A percentile compares a stretch with the other conserved stretches of the same genome.
Evolutionary conservation across 2,329 filamentous ascomycete genomes (phyloP).

Genomic region (Fusarium udum): DNA sequence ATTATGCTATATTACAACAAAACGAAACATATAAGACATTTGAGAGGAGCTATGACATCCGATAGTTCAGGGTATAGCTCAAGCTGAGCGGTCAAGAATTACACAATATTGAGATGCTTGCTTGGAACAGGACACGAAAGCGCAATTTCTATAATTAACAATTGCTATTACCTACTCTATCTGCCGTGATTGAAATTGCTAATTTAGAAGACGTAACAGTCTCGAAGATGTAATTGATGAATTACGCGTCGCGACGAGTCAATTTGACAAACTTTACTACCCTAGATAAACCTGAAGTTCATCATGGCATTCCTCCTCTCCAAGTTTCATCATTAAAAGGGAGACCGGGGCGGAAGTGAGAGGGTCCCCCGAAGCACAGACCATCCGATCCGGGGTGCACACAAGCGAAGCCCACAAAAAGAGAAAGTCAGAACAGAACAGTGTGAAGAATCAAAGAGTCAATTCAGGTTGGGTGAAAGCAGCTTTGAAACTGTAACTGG

Average conservation of each 20-base stretch:
- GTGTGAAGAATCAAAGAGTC: not conserved
- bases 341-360: constrained; percentile 13
- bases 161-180: not conserved
- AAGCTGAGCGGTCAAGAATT: not conserved
- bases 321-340: not conserved
- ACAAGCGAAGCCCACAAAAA: constrained; percentile 41
- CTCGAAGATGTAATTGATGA: not conserved
- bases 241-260: not conserved
- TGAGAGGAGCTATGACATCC: no score
- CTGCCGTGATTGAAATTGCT: not conserved
- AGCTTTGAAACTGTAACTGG: constrained; percentile 9
- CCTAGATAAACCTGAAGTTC: not conserved
- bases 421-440: constrained; percentile 6
- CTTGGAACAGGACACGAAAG: no score
- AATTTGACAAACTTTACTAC: not conserved
- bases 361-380: constrained; percentile 28
- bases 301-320: not conserved
- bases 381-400: constrained; percentile 30
- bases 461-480: not conserved
- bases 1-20: not conserved
- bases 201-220: not conserved
- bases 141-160: no score
- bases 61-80: no score
- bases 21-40: not conserved
- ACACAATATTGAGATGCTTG: not conserved